Percentiles rank a stretch among this genome's conserved stretches.
phyloP scores from a whole-genome alignment of 1,284 basidiomycete genomes.

The Ganoderma meredithae region DNA sequence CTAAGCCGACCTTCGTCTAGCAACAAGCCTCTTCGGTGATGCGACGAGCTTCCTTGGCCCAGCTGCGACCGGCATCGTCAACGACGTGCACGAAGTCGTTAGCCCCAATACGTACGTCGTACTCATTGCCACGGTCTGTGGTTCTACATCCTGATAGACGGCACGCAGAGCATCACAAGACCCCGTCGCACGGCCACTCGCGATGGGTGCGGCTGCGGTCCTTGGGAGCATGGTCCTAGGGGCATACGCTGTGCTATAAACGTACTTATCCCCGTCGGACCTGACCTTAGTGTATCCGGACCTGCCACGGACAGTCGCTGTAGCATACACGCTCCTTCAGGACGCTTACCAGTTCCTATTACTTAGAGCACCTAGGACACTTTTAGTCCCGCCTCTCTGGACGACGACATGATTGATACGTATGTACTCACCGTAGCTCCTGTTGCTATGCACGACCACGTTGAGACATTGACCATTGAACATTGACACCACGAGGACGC shows the following conservation, averaged over 20 bases:
- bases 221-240: background rate
- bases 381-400: background rate
- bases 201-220: background rate
- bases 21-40: background rate
- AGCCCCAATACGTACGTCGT: background rate
- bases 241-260: constrained; percentile 4
- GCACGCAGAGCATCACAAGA: background rate
- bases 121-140: background rate
- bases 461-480: background rate
- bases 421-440: constrained; percentile 4
- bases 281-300: background rate
- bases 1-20: background rate
- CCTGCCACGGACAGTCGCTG: background rate
- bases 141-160: no score
- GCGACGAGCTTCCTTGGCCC: background rate
- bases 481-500: background rate
- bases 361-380: background rate
- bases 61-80: background rate
- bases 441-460: background rate
- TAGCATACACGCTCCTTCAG: constrained; percentile 7
- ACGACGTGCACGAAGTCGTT: constrained; percentile 3
- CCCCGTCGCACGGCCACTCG: background rate
- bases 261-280: background rate
- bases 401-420: background rate
- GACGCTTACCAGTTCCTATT: background rate